Percentiles rank a stretch among this genome's conserved stretches.
phyloP scores from a whole-genome alignment of 805 yeast genomes.

The Starmerella geochares region DNA sequence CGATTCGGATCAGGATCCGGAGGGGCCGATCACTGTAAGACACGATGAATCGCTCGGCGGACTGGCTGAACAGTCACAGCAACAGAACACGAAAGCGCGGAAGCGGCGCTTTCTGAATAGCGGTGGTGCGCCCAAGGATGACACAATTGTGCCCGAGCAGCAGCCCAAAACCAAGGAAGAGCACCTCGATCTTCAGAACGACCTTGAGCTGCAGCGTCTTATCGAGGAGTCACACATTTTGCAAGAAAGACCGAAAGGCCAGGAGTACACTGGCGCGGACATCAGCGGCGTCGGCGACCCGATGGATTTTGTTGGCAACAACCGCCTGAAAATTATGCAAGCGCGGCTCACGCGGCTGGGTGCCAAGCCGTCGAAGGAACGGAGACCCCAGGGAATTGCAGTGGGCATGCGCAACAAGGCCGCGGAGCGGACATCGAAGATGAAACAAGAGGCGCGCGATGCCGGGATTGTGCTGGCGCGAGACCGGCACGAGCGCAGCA shows the following conservation, averaged over 20 bases:
- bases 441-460: conserved; percentile 70
- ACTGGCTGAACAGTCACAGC: background rate
- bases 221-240: conserved; percentile 59
- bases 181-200: conserved; percentile 49
- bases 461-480: conserved; percentile 83
- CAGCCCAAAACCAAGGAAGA: conserved; percentile 30
- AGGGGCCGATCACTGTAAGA: conserved; percentile 31
- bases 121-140: conserved; percentile 29
- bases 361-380: conserved; percentile 42
- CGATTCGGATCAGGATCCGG: conserved; percentile 9
- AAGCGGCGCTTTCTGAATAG: conserved; percentile 25
- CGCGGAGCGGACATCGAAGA: conserved; percentile 38
- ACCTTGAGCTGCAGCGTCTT: conserved; percentile 55
- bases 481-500: conserved; percentile 36
- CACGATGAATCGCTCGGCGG: conserved; percentile 29
- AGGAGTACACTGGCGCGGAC: conserved; percentile 31
- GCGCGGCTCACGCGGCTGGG: conserved; percentile 32
- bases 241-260: conserved; percentile 26
- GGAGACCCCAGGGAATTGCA: conserved; percentile 81
- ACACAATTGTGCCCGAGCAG: conserved; percentile 8
- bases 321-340: conserved; percentile 33
- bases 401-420: conserved; percentile 67
- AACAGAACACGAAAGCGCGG: conserved; percentile 22
- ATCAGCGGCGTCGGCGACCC: conserved; percentile 29
- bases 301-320: conserved; percentile 33